These are phyloP conservation scores for Lipomyces yarrowii DNA, from an alignment of 1,139 yeast genomes.

Conservation along the genomic window DNA sequence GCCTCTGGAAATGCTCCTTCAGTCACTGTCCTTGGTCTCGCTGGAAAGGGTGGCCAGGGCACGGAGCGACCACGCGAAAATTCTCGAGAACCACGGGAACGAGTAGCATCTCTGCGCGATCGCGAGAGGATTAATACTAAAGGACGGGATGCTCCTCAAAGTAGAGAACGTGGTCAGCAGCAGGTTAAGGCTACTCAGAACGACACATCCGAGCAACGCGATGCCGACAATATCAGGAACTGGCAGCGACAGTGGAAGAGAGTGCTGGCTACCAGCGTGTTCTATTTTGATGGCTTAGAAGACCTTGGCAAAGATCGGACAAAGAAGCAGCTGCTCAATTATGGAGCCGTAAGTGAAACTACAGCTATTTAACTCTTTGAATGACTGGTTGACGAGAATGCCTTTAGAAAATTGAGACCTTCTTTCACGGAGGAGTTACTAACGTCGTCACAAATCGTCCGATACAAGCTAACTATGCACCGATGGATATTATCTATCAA, in stretches of 20 bases:
- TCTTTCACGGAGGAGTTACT: conserved; percentile 77
- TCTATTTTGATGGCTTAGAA: conserved; percentile 80
- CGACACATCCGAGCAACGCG: conserved; percentile 43
- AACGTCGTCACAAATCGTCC: conserved; percentile 75
- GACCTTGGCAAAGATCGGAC: conserved; percentile 52
- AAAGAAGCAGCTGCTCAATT: conserved; percentile 44
- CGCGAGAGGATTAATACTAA: conserved; percentile 5
- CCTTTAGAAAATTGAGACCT: conserved; percentile 56
- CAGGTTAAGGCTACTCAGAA: conserved; percentile 1
- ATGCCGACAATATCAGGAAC: conserved; percentile 39
- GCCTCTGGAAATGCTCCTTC: neutral
- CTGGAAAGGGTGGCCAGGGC: neutral
- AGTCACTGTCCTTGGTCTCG: neutral
- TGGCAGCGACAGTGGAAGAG: conserved; percentile 87
- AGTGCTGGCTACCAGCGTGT: conserved; percentile 71
- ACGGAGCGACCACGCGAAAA: neutral
- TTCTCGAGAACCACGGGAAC: neutral
- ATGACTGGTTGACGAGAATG: neutral
- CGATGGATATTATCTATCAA: conserved; percentile 66
- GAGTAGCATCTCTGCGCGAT: neutral
- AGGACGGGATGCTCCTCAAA: conserved; percentile 2
- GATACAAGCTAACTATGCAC: conserved; percentile 45
- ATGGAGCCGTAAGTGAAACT: conserved; percentile 41
- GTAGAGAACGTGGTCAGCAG: conserved; percentile 1
- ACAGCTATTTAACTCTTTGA: neutral